phyloP scores from a whole-genome alignment of 139 green algal species.

The Ettlia oleoabundans region DNA sequence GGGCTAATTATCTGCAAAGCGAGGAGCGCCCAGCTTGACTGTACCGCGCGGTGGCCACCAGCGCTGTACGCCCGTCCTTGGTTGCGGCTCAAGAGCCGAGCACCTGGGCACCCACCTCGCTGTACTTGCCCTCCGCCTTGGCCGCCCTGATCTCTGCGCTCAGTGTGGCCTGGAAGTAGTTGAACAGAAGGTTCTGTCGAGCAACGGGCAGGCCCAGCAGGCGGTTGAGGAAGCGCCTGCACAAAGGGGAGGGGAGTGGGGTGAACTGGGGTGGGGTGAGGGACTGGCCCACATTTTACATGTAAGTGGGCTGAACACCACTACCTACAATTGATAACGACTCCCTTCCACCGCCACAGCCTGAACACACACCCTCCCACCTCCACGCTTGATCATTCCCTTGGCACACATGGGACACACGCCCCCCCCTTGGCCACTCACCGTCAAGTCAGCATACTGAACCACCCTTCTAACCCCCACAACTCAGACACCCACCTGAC shows the following conservation, averaged over 20 bases:
- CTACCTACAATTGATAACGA: neutral
- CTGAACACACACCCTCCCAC: no score
- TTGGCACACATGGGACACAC: no score
- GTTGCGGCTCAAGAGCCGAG: no score
- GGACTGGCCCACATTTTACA: neutral
- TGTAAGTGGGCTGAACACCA: no score
- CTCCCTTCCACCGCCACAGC: no score
- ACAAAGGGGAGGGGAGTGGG: neutral
- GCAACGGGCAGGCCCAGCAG: conserved; percentile 80
- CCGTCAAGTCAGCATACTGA: neutral
- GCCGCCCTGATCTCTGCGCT: conserved; percentile 70
- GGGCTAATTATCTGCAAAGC: no score
- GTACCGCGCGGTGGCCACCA: no score
- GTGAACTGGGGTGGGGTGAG: neutral
- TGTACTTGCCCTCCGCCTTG: conserved; percentile 67
- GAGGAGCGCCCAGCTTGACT: no score
- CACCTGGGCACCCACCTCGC: conserved; percentile 44
- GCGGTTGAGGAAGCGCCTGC: conserved; percentile 86
- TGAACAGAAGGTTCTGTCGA: conserved; percentile 86
- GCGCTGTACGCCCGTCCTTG: no score
- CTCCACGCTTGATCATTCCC: no score
- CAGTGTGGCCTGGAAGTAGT: conserved; percentile 62
- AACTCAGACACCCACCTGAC: conserved; percentile 59
- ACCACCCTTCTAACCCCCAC: neutral
- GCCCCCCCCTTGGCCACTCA: neutral